phyloP scores from a whole-genome alignment of 495 filamentous ascomycete genomes.

The Daldinia grandis region DNA sequence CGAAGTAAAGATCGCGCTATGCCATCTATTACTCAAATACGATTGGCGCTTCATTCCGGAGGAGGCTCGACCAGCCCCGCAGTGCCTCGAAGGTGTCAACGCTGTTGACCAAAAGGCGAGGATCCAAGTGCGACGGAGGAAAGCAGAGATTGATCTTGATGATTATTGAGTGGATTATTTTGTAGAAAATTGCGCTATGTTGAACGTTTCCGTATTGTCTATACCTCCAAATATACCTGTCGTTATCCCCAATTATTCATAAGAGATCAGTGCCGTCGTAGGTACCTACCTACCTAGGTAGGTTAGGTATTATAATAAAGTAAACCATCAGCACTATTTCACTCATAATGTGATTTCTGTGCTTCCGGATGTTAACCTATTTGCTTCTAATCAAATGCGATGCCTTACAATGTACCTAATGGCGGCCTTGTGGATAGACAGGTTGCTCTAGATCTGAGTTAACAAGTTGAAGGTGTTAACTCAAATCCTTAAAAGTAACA shows the following conservation, averaged over 20 bases:
- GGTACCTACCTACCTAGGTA: no score
- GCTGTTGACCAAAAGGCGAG: conserved; percentile 33
- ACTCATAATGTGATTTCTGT: no score
- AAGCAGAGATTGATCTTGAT: conserved; percentile 43
- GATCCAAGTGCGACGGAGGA: conserved; percentile 44
- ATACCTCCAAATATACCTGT: not conserved
- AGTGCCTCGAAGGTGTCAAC: conserved; percentile 30
- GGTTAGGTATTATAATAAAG: not conserved
- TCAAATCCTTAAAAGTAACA: no score
- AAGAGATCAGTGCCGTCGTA: not conserved
- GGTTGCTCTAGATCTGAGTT: no score
- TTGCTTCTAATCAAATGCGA: no score
- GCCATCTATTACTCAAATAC: conserved; percentile 55
- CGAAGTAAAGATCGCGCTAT: conserved; percentile 59
- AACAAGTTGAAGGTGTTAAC: no score
- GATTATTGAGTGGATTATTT: not conserved
- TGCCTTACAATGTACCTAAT: no score
- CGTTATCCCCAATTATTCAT: not conserved
- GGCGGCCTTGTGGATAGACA: no score
- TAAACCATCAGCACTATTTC: no score
- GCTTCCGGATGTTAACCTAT: no score
- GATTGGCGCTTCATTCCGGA: conserved; percentile 53
- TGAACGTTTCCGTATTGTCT: not conserved
- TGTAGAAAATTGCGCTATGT: no score
- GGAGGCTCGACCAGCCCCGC: conserved; percentile 40